These are phyloP conservation scores for Daldinia loculata DNA, from an alignment of 495 filamentous ascomycete species.

Conservation along the genomic window DNA sequence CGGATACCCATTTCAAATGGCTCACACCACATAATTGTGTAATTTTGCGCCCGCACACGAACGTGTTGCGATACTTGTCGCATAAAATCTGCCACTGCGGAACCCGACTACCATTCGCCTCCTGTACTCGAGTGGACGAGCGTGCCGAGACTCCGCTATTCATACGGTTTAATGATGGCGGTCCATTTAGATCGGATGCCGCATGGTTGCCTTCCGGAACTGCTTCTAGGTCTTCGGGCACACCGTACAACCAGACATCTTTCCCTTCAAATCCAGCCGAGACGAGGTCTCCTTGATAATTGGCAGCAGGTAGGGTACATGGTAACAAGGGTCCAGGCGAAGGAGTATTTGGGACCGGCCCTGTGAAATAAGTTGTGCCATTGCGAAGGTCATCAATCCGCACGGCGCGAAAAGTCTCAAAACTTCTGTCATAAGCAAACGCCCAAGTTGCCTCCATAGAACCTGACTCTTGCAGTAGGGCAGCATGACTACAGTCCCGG, in stretches of 20 bases:
- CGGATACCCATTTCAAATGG: constrained; percentile 70
- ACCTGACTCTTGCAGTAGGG: constrained; percentile 72
- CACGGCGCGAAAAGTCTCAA: constrained; percentile 80
- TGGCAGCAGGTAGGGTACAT: constrained; percentile 73
- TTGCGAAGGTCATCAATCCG: constrained; percentile 76
- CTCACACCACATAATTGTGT: constrained; percentile 64
- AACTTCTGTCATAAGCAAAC: constrained; percentile 78
- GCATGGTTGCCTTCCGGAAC: constrained; percentile 49
- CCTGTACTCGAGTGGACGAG: constrained; percentile 47
- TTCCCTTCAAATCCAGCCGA: constrained; percentile 78
- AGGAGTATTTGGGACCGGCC: constrained; percentile 61
- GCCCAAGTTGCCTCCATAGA: constrained; percentile 80
- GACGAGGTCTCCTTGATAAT: constrained; percentile 73
- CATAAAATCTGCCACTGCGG: constrained; percentile 76
- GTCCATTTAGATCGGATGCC: constrained; percentile 41
- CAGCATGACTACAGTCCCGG: constrained; percentile 78
- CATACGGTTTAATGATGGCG: constrained; percentile 47
- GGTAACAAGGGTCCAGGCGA: constrained; percentile 63
- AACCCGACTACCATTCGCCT: constrained; percentile 51
- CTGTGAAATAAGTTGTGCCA: constrained; percentile 84
- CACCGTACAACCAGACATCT: constrained; percentile 81
- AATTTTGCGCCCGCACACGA: constrained; percentile 67
- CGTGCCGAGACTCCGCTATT: constrained; percentile 54
- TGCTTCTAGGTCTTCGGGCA: constrained; percentile 77
- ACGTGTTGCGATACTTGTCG: constrained; percentile 70